Conservation (phyloP, 768 basidiomycete species). For the Mycena haematopus region DNA sequence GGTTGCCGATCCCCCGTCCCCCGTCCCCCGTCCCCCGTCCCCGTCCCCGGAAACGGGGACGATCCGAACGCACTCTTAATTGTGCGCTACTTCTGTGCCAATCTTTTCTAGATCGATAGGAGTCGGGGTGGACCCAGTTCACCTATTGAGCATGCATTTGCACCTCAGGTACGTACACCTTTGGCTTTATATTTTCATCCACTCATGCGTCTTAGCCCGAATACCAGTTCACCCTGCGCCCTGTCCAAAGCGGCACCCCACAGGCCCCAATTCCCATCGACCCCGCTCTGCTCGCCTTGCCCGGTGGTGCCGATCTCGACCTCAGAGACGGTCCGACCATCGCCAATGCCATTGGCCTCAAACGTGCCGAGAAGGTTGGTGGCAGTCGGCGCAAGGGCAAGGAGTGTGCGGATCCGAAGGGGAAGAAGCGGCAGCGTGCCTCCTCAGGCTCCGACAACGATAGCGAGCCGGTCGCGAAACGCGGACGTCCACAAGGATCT, state of each 20-base stretch:
- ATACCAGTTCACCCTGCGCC: constrained; percentile 3
- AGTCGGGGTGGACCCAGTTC: constrained; percentile 3
- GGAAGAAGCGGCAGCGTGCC: constrained; percentile 2
- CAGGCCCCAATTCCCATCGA: constrained; percentile 3
- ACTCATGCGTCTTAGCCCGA: not conserved
- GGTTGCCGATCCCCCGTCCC: too few species aligned
- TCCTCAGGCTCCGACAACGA: constrained; percentile 9
- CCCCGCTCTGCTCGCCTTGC: not conserved
- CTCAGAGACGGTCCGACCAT: not conserved
- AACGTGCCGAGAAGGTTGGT: not conserved
- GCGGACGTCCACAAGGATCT: not conserved
- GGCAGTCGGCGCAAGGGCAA: not conserved
- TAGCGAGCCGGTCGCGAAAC: constrained; percentile 2
- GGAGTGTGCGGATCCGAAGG: constrained; percentile 1
- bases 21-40: too few species aligned
- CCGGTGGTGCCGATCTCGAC: not conserved
- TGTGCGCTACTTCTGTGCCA: not conserved
- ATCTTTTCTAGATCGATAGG: too few species aligned
- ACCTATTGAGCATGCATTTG: constrained; percentile 3
- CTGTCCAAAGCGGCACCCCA: not conserved
- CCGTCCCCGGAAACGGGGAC: too few species aligned
- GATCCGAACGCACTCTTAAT: too few species aligned
- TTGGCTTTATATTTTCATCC: not conserved
- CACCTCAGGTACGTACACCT: not conserved
- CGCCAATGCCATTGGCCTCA: not conserved